Base-by-base conservation (phyloP, 2,329 filamentous ascomycete genomes). In the Meredithiella fracta region DNA sequence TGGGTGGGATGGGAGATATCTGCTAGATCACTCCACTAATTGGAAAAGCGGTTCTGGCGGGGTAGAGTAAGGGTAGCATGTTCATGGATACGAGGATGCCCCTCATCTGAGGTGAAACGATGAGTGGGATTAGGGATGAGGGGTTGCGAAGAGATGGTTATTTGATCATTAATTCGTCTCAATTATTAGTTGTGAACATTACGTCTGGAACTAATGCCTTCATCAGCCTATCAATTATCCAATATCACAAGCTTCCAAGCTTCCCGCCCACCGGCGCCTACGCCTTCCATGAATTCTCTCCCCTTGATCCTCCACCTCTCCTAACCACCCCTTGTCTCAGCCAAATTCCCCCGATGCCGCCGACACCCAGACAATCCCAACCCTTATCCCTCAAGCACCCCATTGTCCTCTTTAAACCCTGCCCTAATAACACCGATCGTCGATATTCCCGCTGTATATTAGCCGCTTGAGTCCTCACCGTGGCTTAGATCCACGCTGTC, bases 21-120 rank as follows among this genome's bases (percentile, higher is more conserved):
- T 47, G 29, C 49, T 51, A 51, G 49, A 51, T 51, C 22, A 51
- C 31, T 51, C 49, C 29, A 50, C 47, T 25, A 25, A 25, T n/a
- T 44, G 40, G 40, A 44, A n/a, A 44, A 44, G 40, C 40, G 11
- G 17, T 44, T 44, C 20, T 44, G 40, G 40, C 40, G 40, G 40
- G 40, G 40, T 44, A 44, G n/a, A n/a, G 20, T 22, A 20, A 22
- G 15, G n/a, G 20, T n/a, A 8, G 40, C 20, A 15, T 44, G 40
- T 44, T 44, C 20, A 44, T 44, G 40, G 40, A n/a, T 22, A 20
- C 40, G 40, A 44, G 40, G 40, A 4, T 44, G 40, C 40, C 40
- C 17, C 40, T 44, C 40, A 44, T 44, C 40, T 44, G 40, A 44
- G 15, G 15, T 44, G 15, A 44, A 8, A n/a, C 20, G 40, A 44